Evolutionary conservation across 1,139 yeast genomes (phyloP).

Genomic region (Cylindricascospora bacillispora): DNA sequence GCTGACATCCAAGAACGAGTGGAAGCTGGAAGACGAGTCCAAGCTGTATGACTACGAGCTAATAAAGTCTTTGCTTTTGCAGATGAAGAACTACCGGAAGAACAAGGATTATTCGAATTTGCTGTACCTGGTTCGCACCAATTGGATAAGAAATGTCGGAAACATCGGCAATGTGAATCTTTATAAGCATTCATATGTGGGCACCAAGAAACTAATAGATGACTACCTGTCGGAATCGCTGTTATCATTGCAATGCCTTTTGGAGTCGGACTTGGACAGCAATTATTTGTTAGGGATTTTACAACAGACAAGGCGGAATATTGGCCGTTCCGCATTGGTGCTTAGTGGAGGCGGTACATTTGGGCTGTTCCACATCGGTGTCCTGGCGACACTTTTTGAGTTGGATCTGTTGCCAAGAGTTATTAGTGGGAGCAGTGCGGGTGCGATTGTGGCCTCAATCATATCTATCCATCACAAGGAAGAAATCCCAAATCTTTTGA

Average conservation of each 20-base stretch:
- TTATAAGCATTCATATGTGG: slow-evolving; percentile 68
- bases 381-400: slow-evolving; percentile 64
- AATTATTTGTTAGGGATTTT: slow-evolving; percentile 61
- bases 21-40: slow-evolving; percentile 58
- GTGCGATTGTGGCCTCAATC: slow-evolving; percentile 86
- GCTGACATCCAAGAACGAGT: slow-evolving; percentile 41
- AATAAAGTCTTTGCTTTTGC: slow-evolving; percentile 40
- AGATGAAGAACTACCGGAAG: slow-evolving; percentile 48
- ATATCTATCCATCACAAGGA: slow-evolving; percentile 70
- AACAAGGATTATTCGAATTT: slow-evolving; percentile 46
- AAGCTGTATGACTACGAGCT: slow-evolving; percentile 60
- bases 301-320: slow-evolving; percentile 78
- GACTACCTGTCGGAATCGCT: slow-evolving; percentile 75
- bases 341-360: slow-evolving; percentile 93
- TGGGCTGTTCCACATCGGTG: slow-evolving; percentile 90
- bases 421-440: slow-evolving; percentile 93
- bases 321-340: slow-evolving; percentile 87
- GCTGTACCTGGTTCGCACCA: slow-evolving; percentile 65
- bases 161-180: slow-evolving; percentile 75
- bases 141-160: slow-evolving; percentile 77
- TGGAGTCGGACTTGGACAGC: slow-evolving; percentile 46
- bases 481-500: slow-evolving; percentile 49
- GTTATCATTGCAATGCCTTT: slow-evolving; percentile 36
- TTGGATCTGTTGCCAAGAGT: slow-evolving; percentile 70
- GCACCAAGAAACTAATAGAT: slow-evolving; percentile 75